Percentiles rank a stretch among this genome's conserved stretches.
These are phyloP conservation scores for Solanum sejunctum DNA, from an alignment of 257 asterid species.

Conservation along the genomic window DNA sequence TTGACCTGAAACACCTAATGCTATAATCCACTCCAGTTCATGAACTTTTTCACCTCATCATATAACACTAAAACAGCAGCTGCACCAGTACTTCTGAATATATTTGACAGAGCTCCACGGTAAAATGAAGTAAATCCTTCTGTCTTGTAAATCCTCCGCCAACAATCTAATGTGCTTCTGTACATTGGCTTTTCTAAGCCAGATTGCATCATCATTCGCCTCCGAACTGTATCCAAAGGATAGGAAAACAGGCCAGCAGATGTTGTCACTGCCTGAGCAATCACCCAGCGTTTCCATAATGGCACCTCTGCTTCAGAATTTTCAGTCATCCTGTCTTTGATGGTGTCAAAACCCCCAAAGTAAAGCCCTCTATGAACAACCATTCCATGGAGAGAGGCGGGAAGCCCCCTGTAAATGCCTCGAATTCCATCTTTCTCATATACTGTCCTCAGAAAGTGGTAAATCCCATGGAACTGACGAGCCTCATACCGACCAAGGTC, in stretches of 20 bases:
- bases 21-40: slow-evolving; percentile 83
- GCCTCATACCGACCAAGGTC: slow-evolving; percentile 68
- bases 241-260: slow-evolving; percentile 83
- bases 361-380: slow-evolving; percentile 68
- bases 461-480: slow-evolving; percentile 77
- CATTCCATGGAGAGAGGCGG: slow-evolving; percentile 94
- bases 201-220: slow-evolving; percentile 99
- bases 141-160: slow-evolving; percentile 56
- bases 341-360: slow-evolving; percentile 15
- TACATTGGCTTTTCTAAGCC: slow-evolving; percentile 71
- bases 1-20: background rate
- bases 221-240: slow-evolving; percentile 82
- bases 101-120: slow-evolving; percentile 87
- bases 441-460: slow-evolving; percentile 61
- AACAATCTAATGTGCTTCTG: slow-evolving; percentile 56
- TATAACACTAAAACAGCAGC: slow-evolving; percentile 92
- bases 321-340: background rate
- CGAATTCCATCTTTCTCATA: slow-evolving; percentile 48
- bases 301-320: slow-evolving; percentile 27
- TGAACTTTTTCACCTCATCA: slow-evolving; percentile 78
- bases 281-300: slow-evolving; percentile 82
- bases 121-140: slow-evolving; percentile 79
- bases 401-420: slow-evolving; percentile 84
- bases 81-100: slow-evolving; percentile 91
- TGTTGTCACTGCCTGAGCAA: slow-evolving; percentile 92